Evolutionary conservation across 2,329 filamentous ascomycete species (phyloP).

Genomic region (Amylocarpus encephaloides): DNA sequence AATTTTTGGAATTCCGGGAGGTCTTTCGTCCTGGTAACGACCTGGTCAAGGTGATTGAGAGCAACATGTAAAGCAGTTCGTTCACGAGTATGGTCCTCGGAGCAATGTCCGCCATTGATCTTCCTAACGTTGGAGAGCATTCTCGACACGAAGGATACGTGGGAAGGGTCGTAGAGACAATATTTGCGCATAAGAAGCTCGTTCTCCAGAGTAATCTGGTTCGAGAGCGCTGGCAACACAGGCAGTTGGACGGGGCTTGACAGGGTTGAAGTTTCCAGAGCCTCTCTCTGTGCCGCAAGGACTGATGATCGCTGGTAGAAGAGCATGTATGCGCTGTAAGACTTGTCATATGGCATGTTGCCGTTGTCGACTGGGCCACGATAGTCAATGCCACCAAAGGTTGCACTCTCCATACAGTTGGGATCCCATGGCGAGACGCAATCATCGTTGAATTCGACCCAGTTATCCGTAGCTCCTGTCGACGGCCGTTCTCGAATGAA

Average conservation of each 20-base stretch:
- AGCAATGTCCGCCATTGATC: slow-evolving; percentile 43
- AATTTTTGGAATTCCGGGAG: slow-evolving; percentile 54
- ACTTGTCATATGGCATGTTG: slow-evolving; percentile 54
- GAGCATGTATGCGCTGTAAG: slow-evolving; percentile 91
- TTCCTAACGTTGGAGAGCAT: slow-evolving; percentile 53
- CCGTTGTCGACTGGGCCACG: slow-evolving; percentile 41
- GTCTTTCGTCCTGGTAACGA: slow-evolving; percentile 67
- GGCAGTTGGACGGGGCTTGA: slow-evolving; percentile 40
- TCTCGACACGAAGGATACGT: slow-evolving; percentile 59
- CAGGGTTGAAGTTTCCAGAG: slow-evolving; percentile 34
- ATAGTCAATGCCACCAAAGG: slow-evolving; percentile 69
- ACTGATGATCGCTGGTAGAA: slow-evolving; percentile 83
- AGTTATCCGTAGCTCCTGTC: slow-evolving; percentile 42
- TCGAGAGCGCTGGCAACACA: slow-evolving; percentile 41
- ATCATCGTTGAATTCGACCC: slow-evolving; percentile 96
- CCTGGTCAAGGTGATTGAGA: slow-evolving; percentile 65
- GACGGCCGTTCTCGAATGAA: slow-evolving; percentile 78
- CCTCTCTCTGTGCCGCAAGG: slow-evolving; percentile 47
- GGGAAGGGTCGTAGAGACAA: slow-evolving; percentile 68
- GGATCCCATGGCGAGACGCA: slow-evolving; percentile 71
- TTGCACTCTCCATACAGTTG: slow-evolving; percentile 62
- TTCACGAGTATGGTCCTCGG: slow-evolving; percentile 41
- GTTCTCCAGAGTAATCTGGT: slow-evolving; percentile 67
- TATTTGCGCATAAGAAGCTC: slow-evolving; percentile 67
- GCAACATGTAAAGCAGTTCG: slow-evolving; percentile 47